Evolutionary conservation across 805 yeast species (phyloP).

Genomic region (Hanseniaspora valbyensis): DNA sequence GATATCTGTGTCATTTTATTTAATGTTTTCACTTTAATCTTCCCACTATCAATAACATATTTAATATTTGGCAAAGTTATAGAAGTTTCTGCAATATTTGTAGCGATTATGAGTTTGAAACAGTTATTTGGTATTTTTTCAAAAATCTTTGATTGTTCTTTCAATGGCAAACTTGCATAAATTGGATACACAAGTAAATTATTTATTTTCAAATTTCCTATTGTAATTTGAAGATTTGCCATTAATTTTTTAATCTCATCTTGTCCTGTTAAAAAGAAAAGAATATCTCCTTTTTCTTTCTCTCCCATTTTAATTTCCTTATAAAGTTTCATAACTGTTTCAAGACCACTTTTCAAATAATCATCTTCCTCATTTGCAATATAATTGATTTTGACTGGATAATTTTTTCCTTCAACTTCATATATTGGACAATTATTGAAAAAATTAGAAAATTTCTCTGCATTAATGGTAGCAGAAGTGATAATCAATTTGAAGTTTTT

Average conservation of each 20-base stretch:
- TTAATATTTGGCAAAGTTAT: slow-evolving; percentile 92
- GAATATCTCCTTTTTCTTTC: slow-evolving; percentile 52
- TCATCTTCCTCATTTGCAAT: slow-evolving; percentile 83
- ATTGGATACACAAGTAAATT: slow-evolving; percentile 69
- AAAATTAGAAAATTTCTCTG: slow-evolving; percentile 70
- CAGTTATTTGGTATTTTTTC: slow-evolving; percentile 72
- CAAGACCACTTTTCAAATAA: slow-evolving; percentile 78
- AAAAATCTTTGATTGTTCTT: slow-evolving; percentile 68
- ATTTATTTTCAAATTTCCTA: slow-evolving; percentile 44
- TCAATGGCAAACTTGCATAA: slow-evolving; percentile 83
- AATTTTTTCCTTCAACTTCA: slow-evolving; percentile 85
- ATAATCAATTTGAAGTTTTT: slow-evolving; percentile 65
- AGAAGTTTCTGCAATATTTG: slow-evolving; percentile 95
- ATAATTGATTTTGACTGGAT: slow-evolving; percentile 77
- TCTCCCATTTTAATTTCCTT: slow-evolving; percentile 37
- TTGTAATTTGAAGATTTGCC: slow-evolving; percentile 57
- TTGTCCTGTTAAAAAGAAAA: slow-evolving; percentile 90
- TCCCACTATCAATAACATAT: slow-evolving; percentile 90
- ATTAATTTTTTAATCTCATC: slow-evolving; percentile 85
- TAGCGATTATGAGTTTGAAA: slow-evolving; percentile 83
- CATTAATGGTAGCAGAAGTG: slow-evolving; percentile 92
- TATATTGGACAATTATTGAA: slow-evolving; percentile 78
- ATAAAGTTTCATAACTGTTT: slow-evolving; percentile 82
- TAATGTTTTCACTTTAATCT: slow-evolving; percentile 81
- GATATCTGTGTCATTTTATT: slow-evolving; percentile 86